These are phyloP conservation scores for Umbellularia californica DNA, from an alignment of 164 flowering plant genomes.

Conservation along the genomic window DNA sequence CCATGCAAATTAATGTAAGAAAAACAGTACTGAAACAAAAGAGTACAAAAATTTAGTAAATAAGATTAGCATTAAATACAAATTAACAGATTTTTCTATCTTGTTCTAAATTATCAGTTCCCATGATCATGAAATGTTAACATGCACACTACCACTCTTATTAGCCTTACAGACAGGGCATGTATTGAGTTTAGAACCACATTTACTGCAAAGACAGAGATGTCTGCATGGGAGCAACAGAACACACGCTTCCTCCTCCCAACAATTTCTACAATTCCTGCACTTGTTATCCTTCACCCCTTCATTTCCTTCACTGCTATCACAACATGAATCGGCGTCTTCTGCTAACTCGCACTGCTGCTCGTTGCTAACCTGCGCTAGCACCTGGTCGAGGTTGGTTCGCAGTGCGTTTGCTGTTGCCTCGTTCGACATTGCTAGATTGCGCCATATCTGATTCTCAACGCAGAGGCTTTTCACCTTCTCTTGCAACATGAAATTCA, in stretches of 20 bases:
- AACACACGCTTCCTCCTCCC: constrained; percentile 42
- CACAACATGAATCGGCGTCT: constrained; percentile 25
- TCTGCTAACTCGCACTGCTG: constrained; percentile 17
- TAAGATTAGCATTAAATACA: background rate
- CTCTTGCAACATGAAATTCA: constrained; percentile 60
- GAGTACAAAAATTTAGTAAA: background rate
- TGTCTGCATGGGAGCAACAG: constrained; percentile 67
- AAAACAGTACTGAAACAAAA: background rate
- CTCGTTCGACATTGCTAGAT: constrained; percentile 66
- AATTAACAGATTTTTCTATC: background rate
- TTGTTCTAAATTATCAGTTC: background rate
- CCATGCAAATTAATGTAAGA: background rate
- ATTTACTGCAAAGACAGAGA: constrained; percentile 46
- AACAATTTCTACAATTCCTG: constrained; percentile 26
- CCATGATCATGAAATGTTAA: constrained; percentile 22
- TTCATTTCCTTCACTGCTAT: constrained; percentile 8
- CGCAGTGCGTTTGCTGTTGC: constrained; percentile 68
- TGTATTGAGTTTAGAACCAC: constrained; percentile 39
- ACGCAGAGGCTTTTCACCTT: constrained; percentile 40
- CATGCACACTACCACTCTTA: constrained; percentile 46
- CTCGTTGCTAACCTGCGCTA: constrained; percentile 37
- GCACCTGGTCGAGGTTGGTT: constrained; percentile 51
- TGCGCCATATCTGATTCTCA: constrained; percentile 76
- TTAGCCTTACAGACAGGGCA: constrained; percentile 59
- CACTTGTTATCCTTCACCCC: background rate